Base-by-base conservation (phyloP, 2,329 filamentous ascomycete species). In the Exophiala lecanii-corni region DNA sequence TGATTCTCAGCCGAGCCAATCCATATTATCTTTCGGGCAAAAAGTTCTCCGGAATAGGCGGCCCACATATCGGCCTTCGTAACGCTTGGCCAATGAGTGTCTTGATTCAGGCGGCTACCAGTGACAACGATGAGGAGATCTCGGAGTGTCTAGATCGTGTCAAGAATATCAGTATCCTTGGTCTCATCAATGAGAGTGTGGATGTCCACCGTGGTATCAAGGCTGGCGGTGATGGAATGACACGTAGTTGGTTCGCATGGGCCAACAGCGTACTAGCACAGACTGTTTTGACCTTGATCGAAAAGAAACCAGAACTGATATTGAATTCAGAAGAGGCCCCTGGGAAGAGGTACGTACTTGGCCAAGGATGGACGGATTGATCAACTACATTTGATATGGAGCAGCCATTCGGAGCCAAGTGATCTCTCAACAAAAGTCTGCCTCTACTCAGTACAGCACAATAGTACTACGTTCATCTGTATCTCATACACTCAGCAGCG, bases 81-180 rank as follows among this genome's bases (percentile, higher is more conserved):
- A 86, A 95, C 54, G 92, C 91, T 5, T 98, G 92, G 92, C 92
- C 92, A 0, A 97, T 98, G 89, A 92, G 86, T 61, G 70, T 96
- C 50, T 73, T 98, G 6, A 78, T 96, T 15, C 89, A 96, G 65
- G 88, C 87, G 2, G 88, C 92, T 75, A 98, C 92, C 0, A 84
- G 82, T 4, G 76, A 91, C 38, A 74, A 89, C 44, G 71, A 74
- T 0, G 51, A 53, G 12, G 92, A 98, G 68, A 97, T 98, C 51
- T 70, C 66, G 47, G 73, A 78, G 36, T 86, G 84, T 50, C 65
- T 98, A 18, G 70, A 79, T 5, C 63, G 83, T 21, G 92, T 98
- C 9, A 79, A 92, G 47, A 74, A 79, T 47, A 84, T 84, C 1
- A 85, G 84, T 49, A 75, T 73, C 39, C 72, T 94, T 7, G 92